Evolutionary conservation across 148 eudicot genomes (phyloP).

Genomic region (Rhododendron williamsianum): DNA sequence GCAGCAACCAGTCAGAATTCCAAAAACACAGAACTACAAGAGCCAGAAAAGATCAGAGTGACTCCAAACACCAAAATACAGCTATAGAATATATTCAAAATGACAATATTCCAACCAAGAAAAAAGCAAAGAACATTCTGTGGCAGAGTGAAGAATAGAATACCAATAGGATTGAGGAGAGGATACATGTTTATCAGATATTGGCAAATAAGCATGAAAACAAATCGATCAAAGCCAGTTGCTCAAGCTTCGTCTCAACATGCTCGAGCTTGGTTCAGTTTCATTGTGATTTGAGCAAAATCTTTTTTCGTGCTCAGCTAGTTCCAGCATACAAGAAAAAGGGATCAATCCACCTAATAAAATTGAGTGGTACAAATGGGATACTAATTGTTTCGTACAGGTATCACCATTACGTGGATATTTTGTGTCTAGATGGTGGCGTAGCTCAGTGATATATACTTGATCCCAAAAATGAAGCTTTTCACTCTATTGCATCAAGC

Average conservation of each 20-base stretch:
- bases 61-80: neutral
- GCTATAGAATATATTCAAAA: neutral
- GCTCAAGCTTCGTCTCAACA: neutral
- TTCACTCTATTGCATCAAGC: slow-evolving; percentile 6
- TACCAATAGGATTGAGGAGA: neutral
- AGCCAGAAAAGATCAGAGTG: neutral
- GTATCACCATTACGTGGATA: neutral
- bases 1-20: neutral
- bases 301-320: neutral
- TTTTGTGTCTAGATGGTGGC: neutral
- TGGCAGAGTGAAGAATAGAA: neutral
- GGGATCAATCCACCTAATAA: neutral
- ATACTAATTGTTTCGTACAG: neutral
- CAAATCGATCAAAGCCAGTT: neutral
- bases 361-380: neutral
- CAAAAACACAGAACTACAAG: neutral
- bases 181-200: too few species aligned
- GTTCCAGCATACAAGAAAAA: neutral
- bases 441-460: neutral
- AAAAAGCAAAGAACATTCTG: neutral
- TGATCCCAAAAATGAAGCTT: neutral
- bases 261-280: neutral
- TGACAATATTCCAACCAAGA: neutral
- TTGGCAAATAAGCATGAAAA: neutral
- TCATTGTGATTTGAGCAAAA: too few species aligned